Conservation (phyloP, 441 rosid genomes). For the Croton laevigatus region DNA sequence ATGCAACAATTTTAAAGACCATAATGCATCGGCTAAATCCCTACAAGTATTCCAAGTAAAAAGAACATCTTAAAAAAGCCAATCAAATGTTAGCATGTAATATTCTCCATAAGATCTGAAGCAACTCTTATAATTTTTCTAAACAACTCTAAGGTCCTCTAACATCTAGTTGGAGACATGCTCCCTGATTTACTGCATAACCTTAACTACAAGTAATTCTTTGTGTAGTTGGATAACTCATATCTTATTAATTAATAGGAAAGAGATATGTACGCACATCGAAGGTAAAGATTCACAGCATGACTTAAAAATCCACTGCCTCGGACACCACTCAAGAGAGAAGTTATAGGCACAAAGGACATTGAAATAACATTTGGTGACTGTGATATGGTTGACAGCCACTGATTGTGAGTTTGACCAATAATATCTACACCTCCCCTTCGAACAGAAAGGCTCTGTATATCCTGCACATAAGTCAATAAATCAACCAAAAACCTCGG, state of each 20-base stretch:
- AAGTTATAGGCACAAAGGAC: constrained; percentile 90
- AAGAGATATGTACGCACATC: constrained; percentile 54
- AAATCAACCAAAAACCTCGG: constrained; percentile 6
- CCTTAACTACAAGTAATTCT: neutral
- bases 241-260: neutral
- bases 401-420: constrained; percentile 70
- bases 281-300: constrained; percentile 88
- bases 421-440: constrained; percentile 67
- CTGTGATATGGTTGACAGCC: constrained; percentile 81
- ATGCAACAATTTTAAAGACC: neutral
- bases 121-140: neutral
- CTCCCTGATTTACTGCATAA: neutral
- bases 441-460: constrained; percentile 45
- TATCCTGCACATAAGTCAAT: constrained; percentile 39
- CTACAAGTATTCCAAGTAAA: neutral
- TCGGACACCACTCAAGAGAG: constrained; percentile 68
- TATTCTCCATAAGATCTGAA: neutral
- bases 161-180: constrained; percentile 1
- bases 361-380: constrained; percentile 89
- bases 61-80: neutral
- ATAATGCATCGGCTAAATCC: constrained; percentile 5
- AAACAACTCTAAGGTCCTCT: neutral
- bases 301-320: constrained; percentile 89
- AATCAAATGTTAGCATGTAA: neutral
- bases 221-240: neutral